Percentiles rank a stretch among this genome's conserved stretches.
phyloP scores from a whole-genome alignment of 2,329 filamentous ascomycete species.

The Aureobasidium sp. region DNA sequence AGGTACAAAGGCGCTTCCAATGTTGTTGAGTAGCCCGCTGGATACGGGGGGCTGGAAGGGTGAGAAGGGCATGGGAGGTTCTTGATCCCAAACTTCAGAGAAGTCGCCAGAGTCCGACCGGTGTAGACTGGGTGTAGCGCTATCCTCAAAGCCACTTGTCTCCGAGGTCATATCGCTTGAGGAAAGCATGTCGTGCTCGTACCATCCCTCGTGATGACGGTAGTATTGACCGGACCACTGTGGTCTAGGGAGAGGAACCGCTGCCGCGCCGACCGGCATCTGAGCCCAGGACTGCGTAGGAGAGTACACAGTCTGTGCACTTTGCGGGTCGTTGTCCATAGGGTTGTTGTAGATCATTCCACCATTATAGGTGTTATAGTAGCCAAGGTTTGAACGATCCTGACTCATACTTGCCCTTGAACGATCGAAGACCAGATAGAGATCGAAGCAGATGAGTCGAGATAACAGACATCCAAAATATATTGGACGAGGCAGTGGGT shows the following conservation, averaged over 20 bases:
- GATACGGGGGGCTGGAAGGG: neutral
- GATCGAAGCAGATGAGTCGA: neutral
- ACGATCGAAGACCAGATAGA: neutral
- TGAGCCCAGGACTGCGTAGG: neutral
- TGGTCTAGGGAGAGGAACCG: neutral
- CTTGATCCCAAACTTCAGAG: conserved; percentile 3
- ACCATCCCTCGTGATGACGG: neutral
- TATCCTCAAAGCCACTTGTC: neutral
- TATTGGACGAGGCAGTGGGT: neutral
- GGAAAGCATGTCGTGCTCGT: neutral
- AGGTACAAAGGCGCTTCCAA: neutral
- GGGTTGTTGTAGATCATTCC: neutral
- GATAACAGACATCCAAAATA: conserved; percentile 4
- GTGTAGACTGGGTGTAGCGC: neutral
- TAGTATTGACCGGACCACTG: conserved; percentile 2
- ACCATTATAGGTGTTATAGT: neutral
- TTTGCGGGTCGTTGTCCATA: neutral
- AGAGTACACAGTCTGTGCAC: neutral
- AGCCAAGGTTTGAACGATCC: conserved; percentile 4
- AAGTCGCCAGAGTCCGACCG: conserved; percentile 1
- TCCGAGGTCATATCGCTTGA: neutral
- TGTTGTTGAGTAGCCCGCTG: neutral
- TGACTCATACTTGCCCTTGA: conserved; percentile 3
- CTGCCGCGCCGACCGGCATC: neutral
- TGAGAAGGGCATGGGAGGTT: neutral